These are phyloP conservation scores for Syzygium grande DNA, from an alignment of 345 rosid genomes.

Conservation along the genomic window DNA sequence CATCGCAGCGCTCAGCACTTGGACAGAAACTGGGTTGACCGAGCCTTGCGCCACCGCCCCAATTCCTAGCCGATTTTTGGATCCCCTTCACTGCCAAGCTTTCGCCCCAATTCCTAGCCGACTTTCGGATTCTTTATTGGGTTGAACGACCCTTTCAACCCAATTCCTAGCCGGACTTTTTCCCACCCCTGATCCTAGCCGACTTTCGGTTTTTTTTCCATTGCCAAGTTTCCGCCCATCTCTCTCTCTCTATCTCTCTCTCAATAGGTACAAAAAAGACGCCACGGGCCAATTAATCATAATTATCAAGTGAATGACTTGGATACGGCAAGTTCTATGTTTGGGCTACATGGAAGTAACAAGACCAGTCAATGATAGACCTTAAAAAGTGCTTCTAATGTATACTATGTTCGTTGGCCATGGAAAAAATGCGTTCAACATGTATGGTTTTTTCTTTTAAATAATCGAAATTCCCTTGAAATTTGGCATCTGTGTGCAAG, in stretches of 20 bases:
- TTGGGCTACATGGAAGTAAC: neutral
- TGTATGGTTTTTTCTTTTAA: neutral
- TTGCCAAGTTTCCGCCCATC: neutral
- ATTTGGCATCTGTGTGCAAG: neutral
- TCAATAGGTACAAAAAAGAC: neutral
- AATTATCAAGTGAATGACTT: neutral
- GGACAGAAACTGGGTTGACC: neutral
- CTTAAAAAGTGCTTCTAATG: neutral
- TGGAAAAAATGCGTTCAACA: neutral
- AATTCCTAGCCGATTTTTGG: neutral
- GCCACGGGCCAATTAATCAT: neutral
- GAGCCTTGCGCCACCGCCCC: neutral
- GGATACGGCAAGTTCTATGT: neutral
- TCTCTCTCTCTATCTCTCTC: neutral
- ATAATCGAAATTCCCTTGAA: neutral
- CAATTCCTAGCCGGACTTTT: neutral
- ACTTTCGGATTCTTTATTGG: neutral
- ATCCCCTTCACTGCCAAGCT: neutral
- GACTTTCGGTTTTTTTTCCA: neutral
- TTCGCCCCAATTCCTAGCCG: neutral
- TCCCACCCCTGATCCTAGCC: neutral
- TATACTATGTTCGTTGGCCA: neutral
- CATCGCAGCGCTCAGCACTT: neutral
- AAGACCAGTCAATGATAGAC: neutral
- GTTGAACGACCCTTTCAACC: neutral